phyloP scores from a whole-genome alignment of 495 filamentous ascomycete genomes.

The Durotheca rogersii region DNA sequence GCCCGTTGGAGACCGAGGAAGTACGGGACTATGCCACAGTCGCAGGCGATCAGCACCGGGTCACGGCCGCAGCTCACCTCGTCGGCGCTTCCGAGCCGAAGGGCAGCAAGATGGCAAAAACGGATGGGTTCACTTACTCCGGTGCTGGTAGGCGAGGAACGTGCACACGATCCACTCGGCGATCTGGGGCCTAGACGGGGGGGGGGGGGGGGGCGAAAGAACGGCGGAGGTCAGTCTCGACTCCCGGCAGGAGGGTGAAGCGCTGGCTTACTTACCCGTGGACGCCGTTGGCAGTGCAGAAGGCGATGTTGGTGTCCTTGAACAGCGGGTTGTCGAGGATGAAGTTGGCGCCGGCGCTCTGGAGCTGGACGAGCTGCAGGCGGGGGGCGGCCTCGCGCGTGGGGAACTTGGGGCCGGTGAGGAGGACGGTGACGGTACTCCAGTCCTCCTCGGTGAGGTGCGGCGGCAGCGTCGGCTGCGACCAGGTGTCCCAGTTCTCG shows the following conservation, averaged over 20 bases:
- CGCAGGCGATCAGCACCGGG: too few species aligned
- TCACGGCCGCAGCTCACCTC: too few species aligned
- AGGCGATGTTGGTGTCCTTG: slow-evolving; percentile 59
- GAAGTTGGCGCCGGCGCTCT: slow-evolving; percentile 74
- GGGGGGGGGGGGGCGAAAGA: background rate
- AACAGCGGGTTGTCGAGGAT: slow-evolving; percentile 63
- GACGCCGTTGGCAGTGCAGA: slow-evolving; percentile 64
- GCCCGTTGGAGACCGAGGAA: slow-evolving; percentile 55
- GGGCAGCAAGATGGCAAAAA: too few species aligned
- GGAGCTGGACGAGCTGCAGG: slow-evolving; percentile 71
- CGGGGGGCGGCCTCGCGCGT: slow-evolving; percentile 51
- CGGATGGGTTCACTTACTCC: slow-evolving; percentile 34
- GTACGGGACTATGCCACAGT: slow-evolving; percentile 56
- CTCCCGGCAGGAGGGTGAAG: background rate
- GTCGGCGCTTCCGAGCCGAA: too few species aligned
- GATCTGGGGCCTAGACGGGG: slow-evolving; percentile 62
- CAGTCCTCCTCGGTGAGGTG: slow-evolving; percentile 40
- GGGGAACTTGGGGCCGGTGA: slow-evolving; percentile 57
- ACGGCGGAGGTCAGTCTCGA: background rate
- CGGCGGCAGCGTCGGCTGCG: background rate
- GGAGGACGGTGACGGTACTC: slow-evolving; percentile 62
- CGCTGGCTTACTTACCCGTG: slow-evolving; percentile 26
- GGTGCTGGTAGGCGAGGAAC: slow-evolving; percentile 51
- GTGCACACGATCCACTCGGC: slow-evolving; percentile 71
- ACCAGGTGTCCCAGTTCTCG: slow-evolving; percentile 18